Conservation (phyloP, 306 rosid species). For the Dryas drummondii region DNA sequence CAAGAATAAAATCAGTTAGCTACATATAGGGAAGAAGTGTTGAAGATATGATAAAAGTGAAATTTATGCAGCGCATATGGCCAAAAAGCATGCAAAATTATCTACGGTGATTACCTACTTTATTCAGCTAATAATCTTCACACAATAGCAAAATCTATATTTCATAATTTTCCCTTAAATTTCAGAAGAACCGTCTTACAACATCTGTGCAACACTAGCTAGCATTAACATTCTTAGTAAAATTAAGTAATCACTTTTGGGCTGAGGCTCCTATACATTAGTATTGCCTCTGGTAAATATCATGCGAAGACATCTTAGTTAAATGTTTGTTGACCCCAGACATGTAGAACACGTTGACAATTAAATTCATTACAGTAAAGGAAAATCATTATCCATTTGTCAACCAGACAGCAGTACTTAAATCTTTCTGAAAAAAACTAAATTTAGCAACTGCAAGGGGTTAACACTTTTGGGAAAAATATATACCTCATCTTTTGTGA, state of each 20-base stretch:
- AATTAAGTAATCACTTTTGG: not conserved
- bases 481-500: constrained; percentile 75
- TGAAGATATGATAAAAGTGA: not conserved
- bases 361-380: not conserved
- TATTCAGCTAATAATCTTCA: not conserved
- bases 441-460: not conserved
- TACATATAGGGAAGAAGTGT: not conserved
- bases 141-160: not conserved
- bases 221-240: not conserved
- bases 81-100: not conserved
- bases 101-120: not conserved
- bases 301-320: not conserved
- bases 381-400: not conserved
- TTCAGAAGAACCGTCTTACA: not conserved
- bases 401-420: not conserved
- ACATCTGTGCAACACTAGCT: not conserved
- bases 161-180: not conserved
- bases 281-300: not conserved
- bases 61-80: not conserved
- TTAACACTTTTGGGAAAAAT: not conserved
- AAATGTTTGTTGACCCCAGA: not conserved
- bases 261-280: not conserved
- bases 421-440: not conserved
- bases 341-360: not conserved
- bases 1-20: constrained; percentile 9